phyloP scores from a whole-genome alignment of 345 rosid species.

The Viola odorata region DNA sequence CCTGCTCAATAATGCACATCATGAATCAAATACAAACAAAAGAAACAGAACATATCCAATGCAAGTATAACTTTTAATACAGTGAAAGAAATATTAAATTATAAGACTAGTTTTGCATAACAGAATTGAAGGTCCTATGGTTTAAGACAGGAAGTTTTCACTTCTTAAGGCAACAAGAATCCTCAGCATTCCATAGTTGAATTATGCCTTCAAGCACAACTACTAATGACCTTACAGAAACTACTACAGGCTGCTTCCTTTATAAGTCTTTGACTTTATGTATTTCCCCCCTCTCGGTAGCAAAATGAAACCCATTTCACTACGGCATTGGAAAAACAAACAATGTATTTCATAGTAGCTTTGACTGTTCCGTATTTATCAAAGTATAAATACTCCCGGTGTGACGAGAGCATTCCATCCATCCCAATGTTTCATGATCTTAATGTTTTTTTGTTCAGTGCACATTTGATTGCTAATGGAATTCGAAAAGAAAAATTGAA shows the following conservation, averaged over 20 bases:
- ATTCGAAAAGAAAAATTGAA: neutral
- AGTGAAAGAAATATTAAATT: neutral
- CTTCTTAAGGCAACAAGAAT: neutral
- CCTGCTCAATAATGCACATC: slow-evolving; percentile 28
- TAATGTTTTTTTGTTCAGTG: neutral
- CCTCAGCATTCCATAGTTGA: neutral
- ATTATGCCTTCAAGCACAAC: too few relatives aligned
- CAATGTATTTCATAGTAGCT: too few relatives aligned
- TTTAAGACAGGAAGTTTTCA: slow-evolving; percentile 7
- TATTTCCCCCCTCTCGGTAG: too few relatives aligned
- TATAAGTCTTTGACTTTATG: too few relatives aligned
- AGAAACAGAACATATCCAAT: neutral
- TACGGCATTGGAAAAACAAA: too few relatives aligned
- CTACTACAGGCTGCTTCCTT: too few relatives aligned
- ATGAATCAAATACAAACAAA: neutral
- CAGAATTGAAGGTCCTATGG: neutral
- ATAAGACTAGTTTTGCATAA: neutral
- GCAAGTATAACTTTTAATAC: neutral
- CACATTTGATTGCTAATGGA: neutral
- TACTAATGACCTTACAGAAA: too few relatives aligned
- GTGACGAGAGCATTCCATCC: neutral
- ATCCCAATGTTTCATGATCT: neutral
- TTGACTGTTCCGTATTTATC: too few relatives aligned
- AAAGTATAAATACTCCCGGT: neutral
- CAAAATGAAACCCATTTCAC: too few relatives aligned